Evolutionary conservation across 2,329 filamentous ascomycete species (phyloP).

Genomic region (Exophiala viscosa): DNA sequence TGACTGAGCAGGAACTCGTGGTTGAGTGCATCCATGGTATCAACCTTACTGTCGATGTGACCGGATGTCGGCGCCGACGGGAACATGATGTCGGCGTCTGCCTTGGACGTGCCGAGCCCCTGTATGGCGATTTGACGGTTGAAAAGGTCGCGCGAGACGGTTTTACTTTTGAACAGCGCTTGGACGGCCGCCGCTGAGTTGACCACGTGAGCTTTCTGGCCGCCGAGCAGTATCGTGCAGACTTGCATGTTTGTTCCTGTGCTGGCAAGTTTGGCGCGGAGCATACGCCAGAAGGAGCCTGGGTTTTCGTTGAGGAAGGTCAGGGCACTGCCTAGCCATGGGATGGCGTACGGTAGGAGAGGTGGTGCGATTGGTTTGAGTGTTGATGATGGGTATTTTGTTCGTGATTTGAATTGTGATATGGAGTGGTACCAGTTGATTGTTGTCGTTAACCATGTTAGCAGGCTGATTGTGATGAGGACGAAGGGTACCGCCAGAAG

Average conservation of each 20-base stretch:
- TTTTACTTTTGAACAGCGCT: conserved; percentile 13
- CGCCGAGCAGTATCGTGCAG: conserved; percentile 16
- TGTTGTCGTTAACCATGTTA: conserved; percentile 7
- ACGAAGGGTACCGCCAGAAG: conserved; percentile 1
- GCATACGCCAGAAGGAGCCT: conserved; percentile 19
- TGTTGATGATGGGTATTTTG: not conserved
- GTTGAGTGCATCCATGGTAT: conserved; percentile 6
- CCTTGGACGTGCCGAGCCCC: conserved; percentile 9
- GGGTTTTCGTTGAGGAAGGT: conserved; percentile 17
- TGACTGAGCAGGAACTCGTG: conserved; percentile 18
- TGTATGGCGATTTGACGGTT: conserved; percentile 8
- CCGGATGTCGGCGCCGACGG: not conserved
- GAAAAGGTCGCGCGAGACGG: conserved; percentile 12
- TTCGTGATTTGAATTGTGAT: not conserved
- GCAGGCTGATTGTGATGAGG: not conserved
- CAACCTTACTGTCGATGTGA: not conserved
- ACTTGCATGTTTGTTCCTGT: conserved; percentile 4
- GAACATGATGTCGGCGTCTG: conserved; percentile 10
- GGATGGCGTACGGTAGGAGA: conserved; percentile 17
- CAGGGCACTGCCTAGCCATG: conserved; percentile 19
- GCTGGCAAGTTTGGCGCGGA: conserved; percentile 6
- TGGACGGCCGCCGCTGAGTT: conserved; percentile 13
- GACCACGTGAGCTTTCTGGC: conserved; percentile 11
- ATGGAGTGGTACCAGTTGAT: conserved; percentile 4
- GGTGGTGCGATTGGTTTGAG: conserved; percentile 8